Conservation (phyloP, 2,329 filamentous ascomycete genomes). For the Hirsutella rhossiliensis region DNA sequence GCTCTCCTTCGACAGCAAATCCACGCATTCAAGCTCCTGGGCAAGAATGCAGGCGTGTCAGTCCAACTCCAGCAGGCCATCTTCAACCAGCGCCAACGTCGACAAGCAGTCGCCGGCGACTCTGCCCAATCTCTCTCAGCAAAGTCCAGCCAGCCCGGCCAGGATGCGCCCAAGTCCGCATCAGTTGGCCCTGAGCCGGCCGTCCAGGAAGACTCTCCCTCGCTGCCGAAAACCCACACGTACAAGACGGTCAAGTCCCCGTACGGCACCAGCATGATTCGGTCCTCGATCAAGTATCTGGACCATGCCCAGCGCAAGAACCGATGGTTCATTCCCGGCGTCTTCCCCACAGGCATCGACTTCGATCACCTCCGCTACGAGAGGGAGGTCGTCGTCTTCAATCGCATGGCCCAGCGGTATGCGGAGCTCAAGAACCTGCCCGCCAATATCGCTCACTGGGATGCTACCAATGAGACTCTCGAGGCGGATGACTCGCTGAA, state of each 20-base stretch:
- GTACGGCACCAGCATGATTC: slow-evolving; percentile 43
- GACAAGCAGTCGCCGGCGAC: slow-evolving; percentile 39
- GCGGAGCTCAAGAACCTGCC: slow-evolving; percentile 72
- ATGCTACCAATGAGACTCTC: slow-evolving; percentile 55
- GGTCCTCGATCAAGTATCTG: slow-evolving; percentile 58
- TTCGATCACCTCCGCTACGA: slow-evolving; percentile 77
- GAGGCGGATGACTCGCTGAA: slow-evolving; percentile 74
- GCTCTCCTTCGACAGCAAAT: slow-evolving; percentile 75
- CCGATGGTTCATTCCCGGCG: slow-evolving; percentile 70
- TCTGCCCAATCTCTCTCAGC: slow-evolving; percentile 24
- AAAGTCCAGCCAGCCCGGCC: slow-evolving; percentile 16
- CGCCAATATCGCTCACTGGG: slow-evolving; percentile 80
- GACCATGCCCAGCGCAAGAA: slow-evolving; percentile 68
- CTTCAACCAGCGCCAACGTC: slow-evolving; percentile 60
- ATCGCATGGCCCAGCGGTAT: slow-evolving; percentile 76
- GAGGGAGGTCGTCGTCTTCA: slow-evolving; percentile 79
- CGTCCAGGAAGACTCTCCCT: slow-evolving; percentile 17
- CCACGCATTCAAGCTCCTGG: slow-evolving; percentile 77
- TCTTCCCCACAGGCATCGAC: slow-evolving; percentile 83
- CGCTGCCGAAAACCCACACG: slow-evolving; percentile 29
- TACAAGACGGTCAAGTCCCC: slow-evolving; percentile 71
- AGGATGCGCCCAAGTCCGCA: slow-evolving; percentile 21
- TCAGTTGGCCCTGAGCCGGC: slow-evolving; percentile 23
- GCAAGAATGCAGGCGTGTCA: slow-evolving; percentile 77
- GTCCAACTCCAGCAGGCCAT: slow-evolving; percentile 69